Evolutionary conservation across 345 rosid genomes (phyloP), one percentile per base, ranked within the genome.

Genomic region (Hibiscus syriacus): DNA sequence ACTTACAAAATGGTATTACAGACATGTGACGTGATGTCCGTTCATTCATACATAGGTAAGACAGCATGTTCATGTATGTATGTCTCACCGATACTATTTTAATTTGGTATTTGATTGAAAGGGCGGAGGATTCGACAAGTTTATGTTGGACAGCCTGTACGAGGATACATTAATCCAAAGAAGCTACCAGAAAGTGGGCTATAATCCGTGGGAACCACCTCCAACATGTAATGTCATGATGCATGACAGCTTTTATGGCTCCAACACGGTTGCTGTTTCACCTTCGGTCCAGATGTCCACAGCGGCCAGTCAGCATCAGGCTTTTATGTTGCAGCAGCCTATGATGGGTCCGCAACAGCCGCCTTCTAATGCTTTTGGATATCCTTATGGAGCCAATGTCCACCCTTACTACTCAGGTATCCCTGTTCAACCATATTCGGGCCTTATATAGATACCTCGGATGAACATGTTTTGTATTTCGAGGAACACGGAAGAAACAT

Each of bases 121-220:
- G 99, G 98, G 76, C 39, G 99, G 99, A 79, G 99, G 99, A 55
- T 76, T 94, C 17, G 99, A 94, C 85, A 84, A 78, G 84, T 91
- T 91, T 68, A 94, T 92, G 53, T 76, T 94, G 39, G 96, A 94
- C 82, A 91, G 99, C 82, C 76, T 94, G 20, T 94, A 94, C 46
- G 99, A 94, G 55, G 99, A 94, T 75, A 97, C 97, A n/a, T n/a
- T n/a, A 59, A 86, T 94, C 52, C 80, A 95, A 84, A 82, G 83
- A 76, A 91, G 46, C 81, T 89, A 72, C 79, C 96, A 87, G 75
- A 86, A 75, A 27, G 74, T 79, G 50, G 87, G 89, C 86, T 86
- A 89, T 80, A 94, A 82, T 62, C 90, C 99, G 0, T 91, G 97
- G 97, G 99, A 89, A 64, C 70, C 76, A 39, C 60, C 69, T 23